Evolutionary conservation across 768 basidiomycete species (phyloP), one percentile per base, ranked within the genome.

Genomic region (Phanerochaete sordida): DNA sequence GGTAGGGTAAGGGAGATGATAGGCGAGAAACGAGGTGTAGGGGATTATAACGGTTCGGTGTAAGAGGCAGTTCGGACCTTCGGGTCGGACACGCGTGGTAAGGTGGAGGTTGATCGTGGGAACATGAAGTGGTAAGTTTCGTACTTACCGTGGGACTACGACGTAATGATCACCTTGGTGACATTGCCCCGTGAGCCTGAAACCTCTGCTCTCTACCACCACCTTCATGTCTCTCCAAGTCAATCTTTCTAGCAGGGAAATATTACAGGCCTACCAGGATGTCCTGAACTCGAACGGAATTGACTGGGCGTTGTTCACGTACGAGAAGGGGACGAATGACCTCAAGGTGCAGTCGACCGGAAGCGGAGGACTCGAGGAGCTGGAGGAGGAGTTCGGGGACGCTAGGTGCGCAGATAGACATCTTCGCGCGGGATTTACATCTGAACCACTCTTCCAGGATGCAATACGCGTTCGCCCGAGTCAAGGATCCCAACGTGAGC

Each of bases 331-430:
- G 9, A 82, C 86, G 0, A 95, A 93, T 67, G 92, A 95, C 73
- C 79, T 96, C 57, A 93, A 92, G 67, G 88, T 95, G 2, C 93
- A 95, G 69, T 80, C 82, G 2, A 89, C 86, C 1, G 95, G 95
- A n/a, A 79, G 77, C 57, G 91, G 89, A n/a, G 93, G 93, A 1
- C 79, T 98, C 12, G 90, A 95, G 64, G 93, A 94, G 66, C 77
- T 98, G 2, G 85, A 91, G 69, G 95, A 98, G 66, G 95, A 96
- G 75, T 98, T 98, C 74, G 91, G 88, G 44, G 95, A 98, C 72
- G 95, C 94, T 60, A 81, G 90, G 93, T 92, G 62, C 46, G 86
- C 28, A 21, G 4, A n/a, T n/a, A n/a, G n/a, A n/a, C n/a, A n/a
- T n/a, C n/a, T n/a, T n/a, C n/a, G n/a, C n/a, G n/a, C n/a, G n/a